Evolutionary conservation across 345 rosid genomes (phyloP).

Genomic region (Zanthoxylum bungeanum): DNA sequence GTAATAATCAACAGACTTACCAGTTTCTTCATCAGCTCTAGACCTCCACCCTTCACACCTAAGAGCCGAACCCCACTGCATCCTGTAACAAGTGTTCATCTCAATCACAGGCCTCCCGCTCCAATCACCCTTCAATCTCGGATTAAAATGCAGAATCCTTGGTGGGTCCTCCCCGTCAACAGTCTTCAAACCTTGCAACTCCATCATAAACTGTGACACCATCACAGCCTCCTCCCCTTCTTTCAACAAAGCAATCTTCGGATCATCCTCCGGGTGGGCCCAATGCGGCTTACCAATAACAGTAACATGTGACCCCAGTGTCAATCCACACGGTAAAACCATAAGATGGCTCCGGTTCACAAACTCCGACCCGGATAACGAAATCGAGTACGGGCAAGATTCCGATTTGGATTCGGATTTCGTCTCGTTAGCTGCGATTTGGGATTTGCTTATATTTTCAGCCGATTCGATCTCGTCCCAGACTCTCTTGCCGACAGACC

Average conservation of each 20-base stretch:
- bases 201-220: constrained; percentile 87
- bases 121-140: constrained; percentile 96
- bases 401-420: too few species aligned
- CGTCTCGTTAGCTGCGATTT: constrained; percentile 1
- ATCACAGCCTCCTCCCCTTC: constrained; percentile 54
- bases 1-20: constrained; percentile 31
- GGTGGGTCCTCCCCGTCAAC: constrained; percentile 99
- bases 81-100: constrained; percentile 89
- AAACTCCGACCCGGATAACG: constrained; percentile 52
- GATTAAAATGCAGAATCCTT: constrained; percentile 82
- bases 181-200: constrained; percentile 78
- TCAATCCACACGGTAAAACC: constrained; percentile 83
- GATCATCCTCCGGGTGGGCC: constrained; percentile 62
- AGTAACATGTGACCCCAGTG: constrained; percentile 82
- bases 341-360: constrained; percentile 36
- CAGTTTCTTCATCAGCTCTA: constrained; percentile 80
- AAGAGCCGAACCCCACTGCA: constrained; percentile 89
- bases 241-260: constrained; percentile 50
- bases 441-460: constrained; percentile 7
- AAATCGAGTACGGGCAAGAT: constrained; percentile 53
- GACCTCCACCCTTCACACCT: constrained; percentile 94
- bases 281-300: constrained; percentile 75
- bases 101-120: constrained; percentile 87
- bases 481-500: constrained; percentile 53
- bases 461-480: constrained; percentile 52